Evolutionary conservation across 2,329 filamentous ascomycete genomes (phyloP), one percentile per base, ranked within the genome.

Genomic region (Cordyceps javanica): DNA sequence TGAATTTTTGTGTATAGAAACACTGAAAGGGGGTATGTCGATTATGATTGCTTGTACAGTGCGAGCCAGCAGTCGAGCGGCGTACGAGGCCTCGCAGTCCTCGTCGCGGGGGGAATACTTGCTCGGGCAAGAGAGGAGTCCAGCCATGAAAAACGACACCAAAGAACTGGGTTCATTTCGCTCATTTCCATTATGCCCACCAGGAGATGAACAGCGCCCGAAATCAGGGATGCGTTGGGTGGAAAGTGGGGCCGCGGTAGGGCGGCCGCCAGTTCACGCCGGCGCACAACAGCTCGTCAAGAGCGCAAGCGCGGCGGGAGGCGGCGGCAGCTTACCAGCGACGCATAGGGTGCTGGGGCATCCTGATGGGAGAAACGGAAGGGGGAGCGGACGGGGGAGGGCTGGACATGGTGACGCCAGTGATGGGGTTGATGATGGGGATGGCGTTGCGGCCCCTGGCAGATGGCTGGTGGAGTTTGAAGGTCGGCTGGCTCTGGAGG

Each of bases 391-490:
- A 86, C 38, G 87, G 87, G 26, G 93, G 91, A 64, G 93, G 93
- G 77, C 91, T 96, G 58, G 91, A 87, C 79, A 97, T 88, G 68
- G 85, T 83, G 72, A 91, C 86, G 69, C 94, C 91, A 58, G 93
- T 97, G 65, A 84, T 89, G 56, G 94, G 94, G 80, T 99, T 96
- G 75, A 97, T 90, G 72, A 99, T 99, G 60, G 93, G 93, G 65
- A 97, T 97, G 68, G 94, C 91, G 73, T 97, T 97, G 74, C 91
- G 90, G 59, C 88, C 85, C 65, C 94, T 90, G 61, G 92, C 90
- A 61, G 92, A 82, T 60, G 92, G 91, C 78, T 97, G 93, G 75
- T 96, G 91, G 62, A 95, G 80, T 77, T 96, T 97, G 66, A 93
- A 66, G 79, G 74, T 85, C 61, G 76, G 74, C 67, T 85, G 87